These are phyloP conservation scores for Apiospora kogelbergensis DNA, from an alignment of 2,329 filamentous ascomycete genomes.

Conservation along the genomic window DNA sequence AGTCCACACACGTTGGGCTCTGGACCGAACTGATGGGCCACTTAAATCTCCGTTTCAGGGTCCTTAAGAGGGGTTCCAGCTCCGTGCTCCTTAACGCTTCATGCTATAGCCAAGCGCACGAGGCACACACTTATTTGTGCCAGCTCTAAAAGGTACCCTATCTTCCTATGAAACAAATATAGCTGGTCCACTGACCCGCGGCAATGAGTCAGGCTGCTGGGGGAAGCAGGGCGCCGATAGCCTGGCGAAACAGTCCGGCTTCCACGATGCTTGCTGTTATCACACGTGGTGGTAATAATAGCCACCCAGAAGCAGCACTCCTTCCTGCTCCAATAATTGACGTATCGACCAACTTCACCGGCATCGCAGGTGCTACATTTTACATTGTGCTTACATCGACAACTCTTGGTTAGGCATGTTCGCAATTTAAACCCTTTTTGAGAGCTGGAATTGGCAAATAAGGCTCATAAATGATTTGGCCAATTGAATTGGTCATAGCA, in stretches of 20 bases:
- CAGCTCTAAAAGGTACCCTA: neutral
- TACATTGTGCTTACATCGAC: neutral
- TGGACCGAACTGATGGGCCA: neutral
- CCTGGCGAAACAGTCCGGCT: slow-evolving; percentile 4
- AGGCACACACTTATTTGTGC: neutral
- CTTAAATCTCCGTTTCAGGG: neutral
- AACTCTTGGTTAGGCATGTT: neutral
- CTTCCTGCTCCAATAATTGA: neutral
- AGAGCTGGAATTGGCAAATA: neutral
- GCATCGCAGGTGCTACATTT: too few relatives aligned
- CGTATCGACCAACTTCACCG: neutral
- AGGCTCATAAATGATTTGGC: neutral
- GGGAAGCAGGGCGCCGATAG: neutral
- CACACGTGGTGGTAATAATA: neutral
- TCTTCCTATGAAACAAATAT: slow-evolving; percentile 1
- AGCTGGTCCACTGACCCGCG: neutral
- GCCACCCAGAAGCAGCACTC: neutral
- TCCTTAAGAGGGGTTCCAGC: neutral
- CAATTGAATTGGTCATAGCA: neutral
- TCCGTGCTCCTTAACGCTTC: neutral
- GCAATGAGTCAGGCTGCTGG: neutral
- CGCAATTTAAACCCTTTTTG: neutral
- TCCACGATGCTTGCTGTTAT: neutral
- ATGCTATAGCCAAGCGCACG: neutral
- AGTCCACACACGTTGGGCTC: slow-evolving; percentile 3